These are phyloP conservation scores for Atalantia buxifolia DNA, from an alignment of 345 rosid species.

Conservation along the genomic window DNA sequence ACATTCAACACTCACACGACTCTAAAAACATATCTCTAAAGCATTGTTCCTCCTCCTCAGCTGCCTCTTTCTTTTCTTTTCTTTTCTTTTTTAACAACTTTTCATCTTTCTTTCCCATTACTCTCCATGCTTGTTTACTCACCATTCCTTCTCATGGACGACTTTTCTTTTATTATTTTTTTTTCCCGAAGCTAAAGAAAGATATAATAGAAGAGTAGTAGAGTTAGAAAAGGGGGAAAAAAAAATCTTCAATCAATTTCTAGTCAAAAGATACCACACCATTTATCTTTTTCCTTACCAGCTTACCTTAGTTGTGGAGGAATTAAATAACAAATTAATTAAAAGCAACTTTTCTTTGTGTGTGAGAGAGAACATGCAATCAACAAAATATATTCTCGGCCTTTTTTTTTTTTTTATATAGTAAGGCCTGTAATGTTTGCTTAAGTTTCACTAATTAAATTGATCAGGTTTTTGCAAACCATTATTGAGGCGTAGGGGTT, in stretches of 20 bases:
- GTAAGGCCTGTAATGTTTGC: background rate
- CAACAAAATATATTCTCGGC: constrained; percentile 7
- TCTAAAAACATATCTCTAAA: constrained; percentile 12
- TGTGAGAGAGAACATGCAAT: constrained; percentile 1
- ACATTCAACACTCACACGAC: background rate
- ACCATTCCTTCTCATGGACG: background rate
- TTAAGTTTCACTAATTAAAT: background rate
- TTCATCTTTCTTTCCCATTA: constrained; percentile 1
- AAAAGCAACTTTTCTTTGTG: background rate
- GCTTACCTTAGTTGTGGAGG: constrained; percentile 23
- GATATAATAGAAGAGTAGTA: background rate
- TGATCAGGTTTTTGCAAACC: too few relatives aligned
- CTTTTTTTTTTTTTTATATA: background rate
- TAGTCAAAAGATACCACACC: constrained; percentile 17
- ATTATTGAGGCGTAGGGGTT: background rate
- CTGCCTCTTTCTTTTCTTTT: background rate
- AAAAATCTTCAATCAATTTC: constrained; percentile 7
- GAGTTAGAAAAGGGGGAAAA: background rate
- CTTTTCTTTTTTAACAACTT: background rate
- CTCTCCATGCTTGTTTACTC: background rate
- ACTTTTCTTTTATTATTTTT: background rate
- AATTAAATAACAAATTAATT: constrained; percentile 11
- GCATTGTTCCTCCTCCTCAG: constrained; percentile 15
- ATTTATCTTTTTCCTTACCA: constrained; percentile 5
- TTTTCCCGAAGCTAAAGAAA: background rate